Base-by-base conservation (phyloP, 1,284 basidiomycete genomes). In the Jaminaea rosea region DNA sequence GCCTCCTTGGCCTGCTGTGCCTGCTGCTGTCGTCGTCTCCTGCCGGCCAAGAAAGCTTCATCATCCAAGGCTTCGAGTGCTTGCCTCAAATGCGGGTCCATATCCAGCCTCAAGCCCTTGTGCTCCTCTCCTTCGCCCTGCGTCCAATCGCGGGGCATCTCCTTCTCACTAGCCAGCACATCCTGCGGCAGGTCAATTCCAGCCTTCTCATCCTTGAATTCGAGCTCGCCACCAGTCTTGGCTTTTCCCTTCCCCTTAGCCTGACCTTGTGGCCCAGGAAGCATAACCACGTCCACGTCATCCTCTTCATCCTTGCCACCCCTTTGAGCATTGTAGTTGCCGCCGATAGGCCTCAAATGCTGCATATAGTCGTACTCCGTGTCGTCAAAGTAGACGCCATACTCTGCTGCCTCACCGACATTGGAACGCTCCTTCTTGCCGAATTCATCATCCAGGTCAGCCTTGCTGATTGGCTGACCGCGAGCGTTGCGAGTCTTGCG, bases 321-420 rank as follows among this genome's bases (percentile, higher is more conserved):
- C 9, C 60, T 46, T 39, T 58, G 58, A 26, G 56, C 56, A 36
- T 70, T 67, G 17, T 67, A 59, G 17, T 56, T 52, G 28, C 67
- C 69, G 2, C 62, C 56, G 44, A 72, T 65, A 4, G 65, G 56
- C 7, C 69, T 60, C 26, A 99, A 80, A 77, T 99, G 94, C 76
- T 93, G 86, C 88, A 97, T 93, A 78, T 99, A 99, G 75, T 99
- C 88, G 78, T 99, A 99, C 52, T 88, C 82, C n/a, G 88, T 88
- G 71, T 99, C 93, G 76, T 98, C 92, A 77, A 83, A 98, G 77
- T 90, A 91, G 69, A 99, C 79, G 9, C 91, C 93, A 75, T 97
- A 94, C 23, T 83, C 73, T 3, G 88, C 80, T 0, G 94, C 94
- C 78, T 98, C 88, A 52, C 92, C 94, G 55, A 80, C 76, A 49